Conservation (phyloP, 192 early-diverging fungal genomes). For the Coemansia sp. region DNA sequence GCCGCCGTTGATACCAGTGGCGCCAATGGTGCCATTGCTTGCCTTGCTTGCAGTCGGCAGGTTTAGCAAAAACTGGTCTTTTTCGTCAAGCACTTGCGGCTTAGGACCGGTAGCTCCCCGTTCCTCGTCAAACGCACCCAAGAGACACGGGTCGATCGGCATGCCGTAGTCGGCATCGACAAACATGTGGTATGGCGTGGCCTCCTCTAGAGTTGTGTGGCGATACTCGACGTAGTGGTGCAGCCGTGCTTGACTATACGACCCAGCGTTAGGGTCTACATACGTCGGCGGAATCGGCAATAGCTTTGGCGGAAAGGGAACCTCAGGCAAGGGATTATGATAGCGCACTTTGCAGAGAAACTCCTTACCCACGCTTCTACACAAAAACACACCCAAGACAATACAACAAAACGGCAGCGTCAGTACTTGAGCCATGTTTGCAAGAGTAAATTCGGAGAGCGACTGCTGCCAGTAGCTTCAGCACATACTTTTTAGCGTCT, state of each 20-base stretch:
- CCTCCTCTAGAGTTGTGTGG: constrained; percentile 52
- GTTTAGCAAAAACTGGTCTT: constrained; percentile 46
- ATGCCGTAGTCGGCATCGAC: constrained; percentile 56
- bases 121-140: constrained; percentile 52
- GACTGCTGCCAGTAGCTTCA: neutral
- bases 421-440: neutral
- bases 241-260: constrained; percentile 49
- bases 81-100: constrained; percentile 38
- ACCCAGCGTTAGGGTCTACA: constrained; percentile 44
- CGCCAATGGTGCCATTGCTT: neutral
- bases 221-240: constrained; percentile 52
- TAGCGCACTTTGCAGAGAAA: constrained; percentile 56
- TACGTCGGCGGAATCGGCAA: constrained; percentile 55
- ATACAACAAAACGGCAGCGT: neutral
- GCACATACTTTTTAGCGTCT: constrained; percentile 32
- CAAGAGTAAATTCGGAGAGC: neutral
- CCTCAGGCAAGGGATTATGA: constrained; percentile 51
- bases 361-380: constrained; percentile 50
- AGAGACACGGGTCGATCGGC: constrained; percentile 51
- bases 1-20: neutral
- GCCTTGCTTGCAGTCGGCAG: constrained; percentile 19
- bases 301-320: constrained; percentile 56
- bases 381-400: neutral
- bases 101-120: neutral
- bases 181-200: constrained; percentile 50